A percentile compares a stretch with the other conserved stretches of the same genome.
These are phyloP conservation scores for Pleurotus djamor DNA, from an alignment of 768 basidiomycete genomes.

Conservation along the genomic window DNA sequence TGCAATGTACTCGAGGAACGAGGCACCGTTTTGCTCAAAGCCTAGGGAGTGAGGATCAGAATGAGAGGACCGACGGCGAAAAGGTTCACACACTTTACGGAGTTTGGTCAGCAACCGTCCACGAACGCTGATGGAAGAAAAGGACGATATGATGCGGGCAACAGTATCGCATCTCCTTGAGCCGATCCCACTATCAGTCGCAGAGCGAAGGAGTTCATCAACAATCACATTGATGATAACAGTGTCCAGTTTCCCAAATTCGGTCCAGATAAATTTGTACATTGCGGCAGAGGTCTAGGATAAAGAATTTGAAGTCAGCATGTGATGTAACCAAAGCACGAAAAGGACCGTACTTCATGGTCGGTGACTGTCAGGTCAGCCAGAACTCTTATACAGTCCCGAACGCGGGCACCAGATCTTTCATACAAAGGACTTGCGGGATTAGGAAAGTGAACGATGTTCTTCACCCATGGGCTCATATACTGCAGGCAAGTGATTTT, in stretches of 20 bases:
- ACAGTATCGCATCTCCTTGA: conserved; percentile 75
- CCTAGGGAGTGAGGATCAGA: conserved; percentile 32
- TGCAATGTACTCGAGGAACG: conserved; percentile 60
- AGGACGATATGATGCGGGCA: conserved; percentile 66
- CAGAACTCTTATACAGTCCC: conserved; percentile 79
- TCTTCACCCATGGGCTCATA: conserved; percentile 87
- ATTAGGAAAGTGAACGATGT: conserved; percentile 69
- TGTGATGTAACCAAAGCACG: background rate
- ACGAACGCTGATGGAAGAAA: conserved; percentile 76
- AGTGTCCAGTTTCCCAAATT: conserved; percentile 69
- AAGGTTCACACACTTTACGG: conserved; percentile 55
- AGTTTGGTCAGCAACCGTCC: conserved; percentile 77
- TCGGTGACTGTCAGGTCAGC: conserved; percentile 74
- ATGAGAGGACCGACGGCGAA: background rate
- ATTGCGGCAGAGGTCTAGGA: conserved; percentile 64
- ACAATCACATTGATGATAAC: conserved; percentile 69
- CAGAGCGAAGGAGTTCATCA: conserved; percentile 78
- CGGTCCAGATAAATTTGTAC: conserved; percentile 76
- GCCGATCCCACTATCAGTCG: conserved; percentile 80
- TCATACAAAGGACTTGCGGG: conserved; percentile 69
- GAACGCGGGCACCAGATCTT: conserved; percentile 68
- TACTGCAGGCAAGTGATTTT: conserved; percentile 78
- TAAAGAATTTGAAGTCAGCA: conserved; percentile 6
- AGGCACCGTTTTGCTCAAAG: conserved; percentile 69
- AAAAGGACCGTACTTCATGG: conserved; percentile 50